Base-by-base conservation (phyloP, 306 rosid species). In the Prinsepia uniflora region DNA sequence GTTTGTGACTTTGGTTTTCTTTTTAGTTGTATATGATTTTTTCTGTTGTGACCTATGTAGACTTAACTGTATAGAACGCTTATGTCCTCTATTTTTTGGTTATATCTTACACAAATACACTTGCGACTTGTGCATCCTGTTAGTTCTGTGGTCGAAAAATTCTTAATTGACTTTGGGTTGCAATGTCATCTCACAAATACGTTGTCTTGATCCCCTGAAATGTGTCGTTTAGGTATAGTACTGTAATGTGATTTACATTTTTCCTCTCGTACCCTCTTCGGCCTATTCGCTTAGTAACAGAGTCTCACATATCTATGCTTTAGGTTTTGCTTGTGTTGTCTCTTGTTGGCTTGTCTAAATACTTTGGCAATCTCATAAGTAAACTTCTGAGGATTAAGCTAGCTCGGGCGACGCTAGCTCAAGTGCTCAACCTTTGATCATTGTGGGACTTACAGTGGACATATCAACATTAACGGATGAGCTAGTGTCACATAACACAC, bases 41-140 rank as follows among this genome's bases (percentile, higher is more conserved):
- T 64, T 77, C 65, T 75, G 72, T 76, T 75, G 75, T 76, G 63
- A 65, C 61, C 43, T 75, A 62, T 74, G 79, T 77, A 80, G 80
- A 79, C 75, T 63, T 65, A 70, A 86, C 76, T 84, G 91, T 87
- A 86, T 76, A 84, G 88, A 73, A 71, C 56, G 76, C 14, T 62
- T 63, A 34, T 71, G 20, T 65, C 56, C 14, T 72, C 72, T 30
- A 58, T 69, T 62, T 79, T 70, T 68, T 68, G 70, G 73, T 64
- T 73, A 6, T 75, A 13, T 50, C 67, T 80, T 72, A 89, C 83
- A 79, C 76, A 79, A 76, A 83, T 84, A 81, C 83, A 45, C 65
- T 74, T 54, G 70, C 56, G 72, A 77, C 79, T 76, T 82, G 82
- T 82, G 92, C 74, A 82, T 73, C 79, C 67, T 47, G 36, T 77